Percentiles rank a stretch among this genome's conserved stretches.
phyloP scores from a whole-genome alignment of 495 filamentous ascomycete genomes.

The Tuber brumale region DNA sequence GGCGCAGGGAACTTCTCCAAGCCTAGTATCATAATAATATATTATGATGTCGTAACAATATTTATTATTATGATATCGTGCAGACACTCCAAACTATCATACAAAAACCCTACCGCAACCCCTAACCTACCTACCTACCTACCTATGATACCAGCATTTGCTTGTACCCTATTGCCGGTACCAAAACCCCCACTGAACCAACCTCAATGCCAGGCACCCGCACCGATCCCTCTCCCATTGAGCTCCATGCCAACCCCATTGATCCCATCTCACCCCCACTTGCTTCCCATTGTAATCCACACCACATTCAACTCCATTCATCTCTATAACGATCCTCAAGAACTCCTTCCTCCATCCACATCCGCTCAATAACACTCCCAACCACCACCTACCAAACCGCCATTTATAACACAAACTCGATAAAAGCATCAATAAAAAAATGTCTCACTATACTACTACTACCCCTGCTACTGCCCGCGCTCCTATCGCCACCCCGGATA shows the following conservation, averaged over 20 bases:
- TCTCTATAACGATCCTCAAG: background rate
- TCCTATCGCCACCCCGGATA: background rate
- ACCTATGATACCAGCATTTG: too few species aligned
- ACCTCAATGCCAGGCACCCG: background rate
- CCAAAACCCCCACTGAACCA: background rate
- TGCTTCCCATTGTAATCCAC: background rate
- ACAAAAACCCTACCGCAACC: background rate
- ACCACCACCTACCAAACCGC: background rate
- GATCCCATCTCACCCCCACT: background rate
- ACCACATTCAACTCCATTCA: background rate
- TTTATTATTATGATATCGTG: background rate
- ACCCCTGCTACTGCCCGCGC: background rate
- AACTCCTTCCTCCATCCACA: background rate
- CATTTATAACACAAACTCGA: background rate
- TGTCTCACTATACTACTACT: background rate
- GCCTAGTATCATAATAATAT: background rate
- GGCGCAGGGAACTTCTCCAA: background rate
- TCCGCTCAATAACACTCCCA: background rate
- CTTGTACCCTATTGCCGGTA: background rate
- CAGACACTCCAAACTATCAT: too few species aligned
- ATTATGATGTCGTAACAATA: too few species aligned
- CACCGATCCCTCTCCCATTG: background rate
- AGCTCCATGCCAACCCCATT: background rate
- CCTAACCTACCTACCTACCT: background rate
- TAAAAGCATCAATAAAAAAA: background rate